phyloP scores from a whole-genome alignment of 768 basidiomycete species.

The Russula vinacea region DNA sequence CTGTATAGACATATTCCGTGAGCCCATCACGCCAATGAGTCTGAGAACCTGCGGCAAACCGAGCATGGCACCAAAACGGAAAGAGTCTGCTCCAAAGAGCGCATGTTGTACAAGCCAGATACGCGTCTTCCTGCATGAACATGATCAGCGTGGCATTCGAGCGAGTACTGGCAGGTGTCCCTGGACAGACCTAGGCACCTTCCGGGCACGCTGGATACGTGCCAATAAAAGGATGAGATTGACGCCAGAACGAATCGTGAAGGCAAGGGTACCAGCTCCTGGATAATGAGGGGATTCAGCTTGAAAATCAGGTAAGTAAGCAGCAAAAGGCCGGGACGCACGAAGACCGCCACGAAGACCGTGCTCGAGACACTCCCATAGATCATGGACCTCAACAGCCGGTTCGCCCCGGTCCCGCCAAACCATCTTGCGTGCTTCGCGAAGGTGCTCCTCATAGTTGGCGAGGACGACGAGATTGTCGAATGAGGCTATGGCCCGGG shows the following conservation, averaged over 20 bases:
- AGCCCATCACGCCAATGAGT: no score
- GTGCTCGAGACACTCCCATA: slow-evolving; percentile 68
- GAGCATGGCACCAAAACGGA: slow-evolving; percentile 85
- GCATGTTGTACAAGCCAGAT: slow-evolving; percentile 74
- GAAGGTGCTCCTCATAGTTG: slow-evolving; percentile 74
- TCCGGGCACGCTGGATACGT: slow-evolving; percentile 64
- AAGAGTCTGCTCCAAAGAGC: slow-evolving; percentile 76
- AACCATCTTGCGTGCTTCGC: slow-evolving; percentile 72
- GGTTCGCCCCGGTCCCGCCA: slow-evolving; percentile 80
- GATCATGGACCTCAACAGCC: slow-evolving; percentile 58
- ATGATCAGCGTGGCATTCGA: background rate
- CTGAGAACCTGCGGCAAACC: slow-evolving; percentile 41
- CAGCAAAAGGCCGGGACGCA: slow-evolving; percentile 42
- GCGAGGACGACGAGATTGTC: slow-evolving; percentile 83
- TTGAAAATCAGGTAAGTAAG: slow-evolving; percentile 5
- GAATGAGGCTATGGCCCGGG: slow-evolving; percentile 75
- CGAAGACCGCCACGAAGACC: slow-evolving; percentile 67
- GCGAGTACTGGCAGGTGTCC: background rate
- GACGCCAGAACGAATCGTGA: slow-evolving; percentile 76
- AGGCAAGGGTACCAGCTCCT: slow-evolving; percentile 83
- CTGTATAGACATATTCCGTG: slow-evolving; percentile 37
- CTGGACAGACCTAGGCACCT: slow-evolving; percentile 5
- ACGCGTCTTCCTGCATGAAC: slow-evolving; percentile 51
- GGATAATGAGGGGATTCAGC: slow-evolving; percentile 1
- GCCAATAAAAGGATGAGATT: slow-evolving; percentile 77